Evolutionary conservation across 257 asterid genomes (phyloP), one percentile per base, ranked within the genome.

Genomic region (Primulina tabacum): DNA sequence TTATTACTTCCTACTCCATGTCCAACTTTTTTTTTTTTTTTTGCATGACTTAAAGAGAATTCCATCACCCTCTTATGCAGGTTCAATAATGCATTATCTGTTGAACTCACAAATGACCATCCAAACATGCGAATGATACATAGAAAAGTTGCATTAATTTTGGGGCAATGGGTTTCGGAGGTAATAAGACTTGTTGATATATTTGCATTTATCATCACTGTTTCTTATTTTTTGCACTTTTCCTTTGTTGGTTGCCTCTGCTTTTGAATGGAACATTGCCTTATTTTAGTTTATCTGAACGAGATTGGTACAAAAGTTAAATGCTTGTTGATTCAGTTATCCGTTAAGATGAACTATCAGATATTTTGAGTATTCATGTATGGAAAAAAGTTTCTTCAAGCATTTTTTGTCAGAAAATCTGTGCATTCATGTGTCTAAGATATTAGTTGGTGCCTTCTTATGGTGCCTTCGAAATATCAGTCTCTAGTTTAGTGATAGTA

Each of bases 91-190:
- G 99, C 98, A 28, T 76, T 94, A 75, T 88, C 97, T 76, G 64
- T 81, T 59, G 99, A 94, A 80, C 89, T 94, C 77, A 78, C 87
- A 47, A 94, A 88, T 76, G 82, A 82, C 75, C 95, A 89, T 78
- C 93, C 95, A 72, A 88, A 89, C 83, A 91, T 87, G 96, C 89
- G 96, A 64, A 91, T 94, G 76, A 89, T 91, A 78, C 99, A 89
- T 67, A 79, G 97, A 77, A 89, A 88, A 85, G 98, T 94, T 82
- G 99, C 97, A 69, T 73, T 94, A 68, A 94, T 94, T 73, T 88
- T 94, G 72, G 99, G 98, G 69, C 99, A 91, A 68, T 94, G 99
- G 99, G 96, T 94, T 82, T 94, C 99, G 14, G 99, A 94, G 97
- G 99, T 94, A 89, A 74, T 34, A 29, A 70, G 37, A 50, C 69